Evolutionary conservation across 768 basidiomycete genomes (phyloP).

Genomic region (Suillus paluster): DNA sequence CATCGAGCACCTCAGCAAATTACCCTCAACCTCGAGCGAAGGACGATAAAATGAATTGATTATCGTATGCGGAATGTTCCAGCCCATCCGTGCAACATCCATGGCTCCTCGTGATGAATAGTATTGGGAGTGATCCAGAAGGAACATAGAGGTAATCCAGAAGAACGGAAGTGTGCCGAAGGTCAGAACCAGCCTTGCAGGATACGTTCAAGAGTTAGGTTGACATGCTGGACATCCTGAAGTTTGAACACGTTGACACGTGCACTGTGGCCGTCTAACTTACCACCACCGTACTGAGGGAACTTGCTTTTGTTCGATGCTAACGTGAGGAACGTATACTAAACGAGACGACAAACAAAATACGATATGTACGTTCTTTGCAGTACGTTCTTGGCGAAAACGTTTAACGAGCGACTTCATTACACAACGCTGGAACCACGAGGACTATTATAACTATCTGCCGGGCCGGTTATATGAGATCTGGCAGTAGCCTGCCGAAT

Average conservation of each 20-base stretch:
- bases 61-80: constrained; percentile 5
- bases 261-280: too few species aligned
- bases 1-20: background rate
- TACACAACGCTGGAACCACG: constrained; percentile 30
- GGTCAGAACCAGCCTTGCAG: background rate
- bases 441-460: constrained; percentile 20
- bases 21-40: constrained; percentile 1
- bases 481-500: constrained; percentile 8
- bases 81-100: constrained; percentile 1
- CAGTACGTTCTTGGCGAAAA: background rate
- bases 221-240: too few species aligned
- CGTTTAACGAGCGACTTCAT: background rate
- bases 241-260: too few species aligned
- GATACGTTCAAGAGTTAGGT: background rate
- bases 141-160: background rate
- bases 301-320: background rate
- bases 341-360: background rate
- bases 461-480: constrained; percentile 20
- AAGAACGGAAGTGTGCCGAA: background rate
- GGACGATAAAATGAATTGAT: background rate
- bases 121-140: background rate
- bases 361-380: background rate
- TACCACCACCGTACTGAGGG: too few species aligned
- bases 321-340: background rate
- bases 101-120: background rate